These are phyloP conservation scores for Saccharomycopsis babjevae DNA, from an alignment of 805 yeast species.

Conservation along the genomic window DNA sequence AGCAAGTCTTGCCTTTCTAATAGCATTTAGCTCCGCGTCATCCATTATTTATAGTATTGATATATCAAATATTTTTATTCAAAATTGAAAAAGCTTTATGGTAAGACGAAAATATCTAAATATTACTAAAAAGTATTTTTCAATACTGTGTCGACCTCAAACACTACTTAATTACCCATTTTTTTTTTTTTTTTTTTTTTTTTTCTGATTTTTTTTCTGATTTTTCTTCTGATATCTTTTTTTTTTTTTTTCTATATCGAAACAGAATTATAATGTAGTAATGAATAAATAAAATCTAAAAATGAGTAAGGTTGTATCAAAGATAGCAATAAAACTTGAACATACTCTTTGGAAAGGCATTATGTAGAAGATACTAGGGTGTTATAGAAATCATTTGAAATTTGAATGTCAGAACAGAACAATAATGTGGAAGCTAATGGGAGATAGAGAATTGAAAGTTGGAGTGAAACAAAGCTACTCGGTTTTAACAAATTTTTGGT, in stretches of 20 bases:
- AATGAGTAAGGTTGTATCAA: too few species aligned
- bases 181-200: too few species aligned
- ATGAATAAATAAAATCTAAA: too few species aligned
- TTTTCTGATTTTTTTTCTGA: too few species aligned
- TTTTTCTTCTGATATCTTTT: too few species aligned
- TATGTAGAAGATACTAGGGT: background rate
- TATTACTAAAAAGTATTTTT: background rate
- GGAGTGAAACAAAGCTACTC: background rate
- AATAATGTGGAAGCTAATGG: background rate
- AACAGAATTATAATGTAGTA: background rate
- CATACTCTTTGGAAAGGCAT: background rate
- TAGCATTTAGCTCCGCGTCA: constrained; percentile 77
- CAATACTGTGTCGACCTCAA: too few species aligned
- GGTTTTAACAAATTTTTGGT: background rate
- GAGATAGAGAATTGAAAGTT: background rate
- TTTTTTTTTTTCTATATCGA: too few species aligned
- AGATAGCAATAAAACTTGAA: too few species aligned
- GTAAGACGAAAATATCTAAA: background rate
- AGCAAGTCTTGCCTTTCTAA: constrained; percentile 83
- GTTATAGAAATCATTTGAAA: background rate
- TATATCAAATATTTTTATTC: background rate
- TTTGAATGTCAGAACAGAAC: background rate
- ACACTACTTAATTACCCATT: too few species aligned
- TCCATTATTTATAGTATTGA: constrained; percentile 44
- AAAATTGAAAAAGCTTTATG: background rate